phyloP scores from a whole-genome alignment of 1,139 yeast species.

The Kluyveromyces sp. region DNA sequence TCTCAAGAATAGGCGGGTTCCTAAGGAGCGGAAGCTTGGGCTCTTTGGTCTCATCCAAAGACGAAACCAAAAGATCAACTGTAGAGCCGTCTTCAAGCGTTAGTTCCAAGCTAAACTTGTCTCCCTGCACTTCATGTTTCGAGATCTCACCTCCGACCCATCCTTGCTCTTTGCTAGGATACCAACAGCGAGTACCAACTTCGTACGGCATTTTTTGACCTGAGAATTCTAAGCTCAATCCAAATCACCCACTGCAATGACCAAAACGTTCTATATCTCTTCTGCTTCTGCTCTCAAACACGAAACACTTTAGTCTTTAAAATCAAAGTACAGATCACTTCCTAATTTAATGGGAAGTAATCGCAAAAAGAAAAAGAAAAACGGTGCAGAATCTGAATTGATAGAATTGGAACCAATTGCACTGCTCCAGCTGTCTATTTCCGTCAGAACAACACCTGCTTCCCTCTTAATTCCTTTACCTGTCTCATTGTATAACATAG shows the following conservation, averaged over 20 bases:
- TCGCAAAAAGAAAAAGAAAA: background rate
- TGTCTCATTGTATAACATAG: too few species aligned
- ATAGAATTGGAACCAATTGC: background rate
- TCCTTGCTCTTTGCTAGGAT: conserved; percentile 79
- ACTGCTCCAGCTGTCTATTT: background rate
- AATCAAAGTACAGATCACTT: background rate
- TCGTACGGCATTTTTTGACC: conserved; percentile 26
- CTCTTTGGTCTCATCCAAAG: conserved; percentile 31
- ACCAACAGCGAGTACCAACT: conserved; percentile 73
- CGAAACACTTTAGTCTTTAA: background rate
- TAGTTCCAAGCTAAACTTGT: conserved; percentile 52
- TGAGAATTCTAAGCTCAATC: background rate
- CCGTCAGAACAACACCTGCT: too few species aligned
- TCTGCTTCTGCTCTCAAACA: background rate
- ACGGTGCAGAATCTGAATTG: background rate
- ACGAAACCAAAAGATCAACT: conserved; percentile 49
- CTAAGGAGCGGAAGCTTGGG: conserved; percentile 66
- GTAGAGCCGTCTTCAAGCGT: conserved; percentile 55
- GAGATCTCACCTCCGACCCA: conserved; percentile 87
- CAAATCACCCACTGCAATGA: background rate
- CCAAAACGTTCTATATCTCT: too few species aligned
- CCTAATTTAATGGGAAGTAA: background rate
- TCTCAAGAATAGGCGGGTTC: conserved; percentile 89
- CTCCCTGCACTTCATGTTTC: conserved; percentile 44
- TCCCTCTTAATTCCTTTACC: too few species aligned